A percentile compares a stretch with the other conserved stretches of the same genome.
Evolutionary conservation across 2,329 filamentous ascomycete species (phyloP).

Genomic region (Aspergillus proliferans): DNA sequence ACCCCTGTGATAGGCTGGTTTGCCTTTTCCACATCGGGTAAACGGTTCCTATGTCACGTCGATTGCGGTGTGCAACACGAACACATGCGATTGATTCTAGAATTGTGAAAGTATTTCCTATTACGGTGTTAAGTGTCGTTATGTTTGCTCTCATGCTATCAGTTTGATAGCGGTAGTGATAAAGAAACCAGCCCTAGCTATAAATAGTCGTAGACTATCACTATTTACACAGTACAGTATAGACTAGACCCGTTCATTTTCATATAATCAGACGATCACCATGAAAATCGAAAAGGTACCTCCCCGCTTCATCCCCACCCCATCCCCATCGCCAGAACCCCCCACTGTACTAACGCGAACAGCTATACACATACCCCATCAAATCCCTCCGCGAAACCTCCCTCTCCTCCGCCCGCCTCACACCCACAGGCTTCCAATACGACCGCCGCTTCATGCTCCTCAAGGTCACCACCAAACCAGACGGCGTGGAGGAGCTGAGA

Average conservation of each 20-base stretch:
- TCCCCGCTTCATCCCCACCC: not conserved
- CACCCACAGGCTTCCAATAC: slow-evolving; percentile 56
- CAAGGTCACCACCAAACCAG: slow-evolving; percentile 37
- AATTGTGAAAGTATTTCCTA: no score
- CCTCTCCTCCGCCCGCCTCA: slow-evolving; percentile 50
- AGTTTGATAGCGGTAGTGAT: no score
- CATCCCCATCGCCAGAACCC: not conserved
- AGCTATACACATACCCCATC: slow-evolving; percentile 69
- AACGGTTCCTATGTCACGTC: no score
- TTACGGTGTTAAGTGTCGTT: no score
- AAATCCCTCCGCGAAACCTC: slow-evolving; percentile 62
- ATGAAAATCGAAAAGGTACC: slow-evolving; percentile 32
- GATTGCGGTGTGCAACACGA: no score
- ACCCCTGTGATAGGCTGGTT: not conserved
- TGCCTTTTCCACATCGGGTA: not conserved
- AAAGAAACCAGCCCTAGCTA: no score
- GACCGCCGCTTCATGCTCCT: slow-evolving; percentile 68
- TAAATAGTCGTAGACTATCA: no score
- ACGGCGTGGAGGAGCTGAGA: slow-evolving; percentile 26
- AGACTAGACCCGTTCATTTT: no score
- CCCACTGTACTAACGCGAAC: not conserved
- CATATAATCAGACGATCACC: not conserved
- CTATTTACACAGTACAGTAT: no score
- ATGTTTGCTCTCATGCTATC: no score
- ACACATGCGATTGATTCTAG: no score